phyloP scores from a whole-genome alignment of 305 asterid species.

The Ajuga reptans region DNA sequence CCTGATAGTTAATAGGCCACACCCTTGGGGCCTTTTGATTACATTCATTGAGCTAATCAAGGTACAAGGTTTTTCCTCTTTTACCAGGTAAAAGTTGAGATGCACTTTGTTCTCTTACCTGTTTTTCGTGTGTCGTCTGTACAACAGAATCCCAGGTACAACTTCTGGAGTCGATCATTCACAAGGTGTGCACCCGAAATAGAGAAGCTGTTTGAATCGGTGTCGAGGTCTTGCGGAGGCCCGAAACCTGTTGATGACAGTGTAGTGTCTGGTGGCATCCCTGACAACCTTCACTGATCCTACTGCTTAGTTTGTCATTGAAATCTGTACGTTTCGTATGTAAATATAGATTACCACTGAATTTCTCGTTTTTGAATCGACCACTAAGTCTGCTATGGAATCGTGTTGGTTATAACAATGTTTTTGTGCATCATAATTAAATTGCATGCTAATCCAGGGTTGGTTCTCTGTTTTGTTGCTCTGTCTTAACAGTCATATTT shows the following conservation, averaged over 20 bases:
- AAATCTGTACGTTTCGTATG: neutral
- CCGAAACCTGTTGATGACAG: slow-evolving; percentile 80
- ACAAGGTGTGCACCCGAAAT: slow-evolving; percentile 96
- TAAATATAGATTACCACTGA: neutral
- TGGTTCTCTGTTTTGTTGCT: no score
- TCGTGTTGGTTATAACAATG: no score
- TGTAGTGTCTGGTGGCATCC: slow-evolving; percentile 60
- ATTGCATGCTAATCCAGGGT: no score
- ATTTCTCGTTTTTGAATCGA: no score
- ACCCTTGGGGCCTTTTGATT: slow-evolving; percentile 93
- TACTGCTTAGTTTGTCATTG: no score
- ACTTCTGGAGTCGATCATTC: slow-evolving; percentile 86
- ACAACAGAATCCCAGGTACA: slow-evolving; percentile 77
- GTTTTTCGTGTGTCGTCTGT: neutral
- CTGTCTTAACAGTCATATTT: no score
- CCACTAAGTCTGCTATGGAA: no score
- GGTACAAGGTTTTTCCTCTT: slow-evolving; percentile 32
- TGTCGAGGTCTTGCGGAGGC: slow-evolving; percentile 90
- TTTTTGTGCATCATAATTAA: no score
- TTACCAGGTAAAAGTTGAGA: neutral
- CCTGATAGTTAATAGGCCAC: slow-evolving; percentile 80
- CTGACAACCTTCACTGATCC: slow-evolving; percentile 54
- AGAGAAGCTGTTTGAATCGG: slow-evolving; percentile 85
- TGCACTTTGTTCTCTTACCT: neutral
- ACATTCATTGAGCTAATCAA: slow-evolving; percentile 86